phyloP scores from a whole-genome alignment of 176 grass and related monocot genomes.

The Alopecurus myosuroides region DNA sequence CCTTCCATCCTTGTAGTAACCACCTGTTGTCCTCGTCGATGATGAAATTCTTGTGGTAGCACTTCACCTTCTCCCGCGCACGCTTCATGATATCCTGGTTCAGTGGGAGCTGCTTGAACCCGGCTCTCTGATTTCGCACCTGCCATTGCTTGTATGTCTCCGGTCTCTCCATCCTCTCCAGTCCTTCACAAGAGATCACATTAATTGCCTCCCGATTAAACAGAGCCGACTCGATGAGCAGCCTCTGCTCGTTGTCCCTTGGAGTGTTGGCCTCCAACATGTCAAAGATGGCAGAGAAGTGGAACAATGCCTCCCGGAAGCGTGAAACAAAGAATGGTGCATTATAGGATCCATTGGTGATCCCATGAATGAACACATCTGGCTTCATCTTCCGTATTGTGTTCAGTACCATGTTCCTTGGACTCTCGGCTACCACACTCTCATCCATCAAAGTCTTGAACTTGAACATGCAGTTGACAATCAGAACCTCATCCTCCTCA shows the following conservation, averaged over 20 bases:
- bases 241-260: constrained; percentile 58
- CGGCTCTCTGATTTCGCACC: constrained; percentile 60
- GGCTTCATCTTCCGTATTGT: constrained; percentile 94
- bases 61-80: constrained; percentile 52
- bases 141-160: constrained; percentile 95
- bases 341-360: constrained; percentile 78
- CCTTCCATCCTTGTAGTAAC: constrained; percentile 96
- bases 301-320: constrained; percentile 83
- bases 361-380: constrained; percentile 61
- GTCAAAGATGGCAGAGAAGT: constrained; percentile 76
- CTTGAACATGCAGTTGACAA: constrained; percentile 69
- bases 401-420: constrained; percentile 72
- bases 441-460: constrained; percentile 86
- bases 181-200: constrained; percentile 85
- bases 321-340: constrained; percentile 88
- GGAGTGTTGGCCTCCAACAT: constrained; percentile 83
- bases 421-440: constrained; percentile 70
- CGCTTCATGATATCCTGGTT: constrained; percentile 82
- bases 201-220: constrained; percentile 70
- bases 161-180: constrained; percentile 89
- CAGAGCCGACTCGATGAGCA: constrained; percentile 64
- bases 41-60: constrained; percentile 85
- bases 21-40: constrained; percentile 75
- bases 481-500: constrained; percentile 69
- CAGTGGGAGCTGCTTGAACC: constrained; percentile 73